Evolutionary conservation across 441 rosid species (phyloP), one percentile per base, ranked within the genome.

Genomic region (Euphorbia celastroides): DNA sequence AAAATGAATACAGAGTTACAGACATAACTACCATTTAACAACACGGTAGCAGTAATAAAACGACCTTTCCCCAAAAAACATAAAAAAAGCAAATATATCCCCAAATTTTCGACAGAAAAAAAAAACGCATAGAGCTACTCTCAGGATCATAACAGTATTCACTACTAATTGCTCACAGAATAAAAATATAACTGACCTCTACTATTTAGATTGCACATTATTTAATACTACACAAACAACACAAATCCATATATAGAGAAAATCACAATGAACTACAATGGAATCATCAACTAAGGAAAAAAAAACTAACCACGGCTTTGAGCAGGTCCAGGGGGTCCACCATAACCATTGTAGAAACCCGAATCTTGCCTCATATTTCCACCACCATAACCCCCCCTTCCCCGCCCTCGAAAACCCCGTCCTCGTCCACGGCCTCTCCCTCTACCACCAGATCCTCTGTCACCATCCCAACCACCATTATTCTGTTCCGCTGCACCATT

Each of bases 381-480:
- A 46, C 71, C 68, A 42, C 69, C 73, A 51, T 65, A 65, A 0
- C 75, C 72, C 1, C 75, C 72, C 66, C 77, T 75, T 66, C 77
- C 77, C 62, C 68, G 70, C 13, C 73, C 82, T 66, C 71, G 71
- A 23, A 55, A 66, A 68, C 71, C 57, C 12, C 75, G 60, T 57
- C 79, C 81, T 46, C 77, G 59, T 19, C 78, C 67, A 31, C 83
- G 79, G 55, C 83, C 85, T 62, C 81, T 67, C 30, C 91, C 90
- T 34, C 83, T 74, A 55, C 71, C 19, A 27, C 64, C 72, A 68
- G 62, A 71, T 2, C 68, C 66, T 25, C 54, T 63, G 5, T 62
- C 79, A 62, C 62, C 72, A 34, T 57, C 76, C 69, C 60, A 46
- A 50, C 68, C 73, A 25, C 77, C 77, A 55, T 75, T 70, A 57